Evolutionary conservation across 129 eudicot genomes (phyloP).

Genomic region (Rutidosis leptorrhynchoides): DNA sequence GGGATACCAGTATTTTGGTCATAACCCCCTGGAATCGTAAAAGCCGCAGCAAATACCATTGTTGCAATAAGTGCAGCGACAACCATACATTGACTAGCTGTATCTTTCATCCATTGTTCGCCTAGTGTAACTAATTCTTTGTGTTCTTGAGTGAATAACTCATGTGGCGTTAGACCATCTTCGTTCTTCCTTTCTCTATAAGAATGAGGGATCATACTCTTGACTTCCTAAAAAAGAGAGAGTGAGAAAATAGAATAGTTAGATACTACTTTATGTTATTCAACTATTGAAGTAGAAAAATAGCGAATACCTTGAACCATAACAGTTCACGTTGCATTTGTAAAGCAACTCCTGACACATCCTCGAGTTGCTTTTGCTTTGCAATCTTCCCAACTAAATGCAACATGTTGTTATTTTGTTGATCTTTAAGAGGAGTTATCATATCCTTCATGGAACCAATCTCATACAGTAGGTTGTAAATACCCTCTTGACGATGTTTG

Average conservation of each 20-base stretch:
- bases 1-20: constrained; percentile 9
- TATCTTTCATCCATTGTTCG: constrained; percentile 2
- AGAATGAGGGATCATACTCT: constrained; percentile 16
- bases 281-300: no score
- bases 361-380: constrained; percentile 18
- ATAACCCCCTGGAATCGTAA: constrained; percentile 35
- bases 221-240: constrained; percentile 31
- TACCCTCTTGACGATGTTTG: constrained; percentile 29
- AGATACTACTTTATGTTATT: no score
- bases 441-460: constrained; percentile 3
- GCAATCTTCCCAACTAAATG: constrained; percentile 23
- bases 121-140: constrained; percentile 9
- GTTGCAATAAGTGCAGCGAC: constrained; percentile 34
- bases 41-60: constrained; percentile 34
- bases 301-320: constrained; percentile 51
- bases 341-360: constrained; percentile 38
- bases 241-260: constrained; percentile 16
- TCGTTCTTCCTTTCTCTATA: constrained; percentile 21
- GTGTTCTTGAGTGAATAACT: constrained; percentile 35
- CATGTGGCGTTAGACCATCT: constrained; percentile 31
- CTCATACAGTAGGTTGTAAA: constrained; percentile 10
- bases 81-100: constrained; percentile 32
- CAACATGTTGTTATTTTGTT: neutral
- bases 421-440: neutral
- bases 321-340: constrained; percentile 41